Conservation (phyloP, 1,284 basidiomycete species). For the Boletellus sp. region DNA sequence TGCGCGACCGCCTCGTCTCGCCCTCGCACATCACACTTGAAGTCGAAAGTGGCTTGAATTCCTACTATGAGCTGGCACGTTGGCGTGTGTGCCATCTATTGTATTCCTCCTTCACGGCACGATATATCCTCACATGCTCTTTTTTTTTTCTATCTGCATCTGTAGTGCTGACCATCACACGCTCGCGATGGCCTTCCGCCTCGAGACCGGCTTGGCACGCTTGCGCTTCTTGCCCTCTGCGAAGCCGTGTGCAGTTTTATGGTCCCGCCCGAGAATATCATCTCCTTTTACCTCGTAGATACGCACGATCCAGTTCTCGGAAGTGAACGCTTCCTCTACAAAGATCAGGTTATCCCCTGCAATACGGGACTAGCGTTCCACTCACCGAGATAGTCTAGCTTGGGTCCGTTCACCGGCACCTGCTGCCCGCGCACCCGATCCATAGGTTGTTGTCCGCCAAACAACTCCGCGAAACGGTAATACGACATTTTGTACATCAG, state of each 20-base stretch:
- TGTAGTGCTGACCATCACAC: conserved; percentile 4
- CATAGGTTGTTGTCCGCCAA: conserved; percentile 65
- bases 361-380: conserved; percentile 3
- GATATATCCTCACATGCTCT: too few species aligned
- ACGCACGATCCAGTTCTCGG: conserved; percentile 97
- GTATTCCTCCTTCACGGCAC: not conserved
- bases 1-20: too few species aligned
- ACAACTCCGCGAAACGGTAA: conserved; percentile 89
- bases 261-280: conserved; percentile 85
- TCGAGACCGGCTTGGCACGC: conserved; percentile 59
- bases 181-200: conserved; percentile 48
- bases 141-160: conserved; percentile 1
- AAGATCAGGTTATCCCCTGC: conserved; percentile 4
- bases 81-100: not conserved
- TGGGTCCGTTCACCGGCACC: conserved; percentile 74
- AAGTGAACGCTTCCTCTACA: conserved; percentile 91
- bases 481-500: conserved; percentile 99
- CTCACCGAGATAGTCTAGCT: conserved; percentile 82
- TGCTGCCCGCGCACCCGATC: conserved; percentile 86
- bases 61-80: too few species aligned
- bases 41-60: too few species aligned
- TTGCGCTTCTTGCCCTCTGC: conserved; percentile 84
- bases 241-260: conserved; percentile 85
- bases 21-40: too few species aligned
- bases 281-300: conserved; percentile 97